Conservation (phyloP, 129 eudicot species). For the Saposhnikovia divaricata region DNA sequence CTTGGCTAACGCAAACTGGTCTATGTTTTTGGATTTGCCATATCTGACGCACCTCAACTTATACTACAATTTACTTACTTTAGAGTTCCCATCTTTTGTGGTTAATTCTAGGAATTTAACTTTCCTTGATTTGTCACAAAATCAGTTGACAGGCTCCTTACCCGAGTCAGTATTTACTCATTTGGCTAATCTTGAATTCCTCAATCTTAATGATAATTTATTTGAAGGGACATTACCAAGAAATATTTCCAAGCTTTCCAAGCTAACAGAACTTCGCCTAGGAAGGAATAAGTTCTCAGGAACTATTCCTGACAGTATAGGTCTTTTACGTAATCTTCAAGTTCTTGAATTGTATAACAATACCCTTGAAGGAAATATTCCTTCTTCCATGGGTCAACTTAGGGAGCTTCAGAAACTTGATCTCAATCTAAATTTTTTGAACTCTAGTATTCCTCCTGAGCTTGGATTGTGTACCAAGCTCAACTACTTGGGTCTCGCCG, state of each 20-base stretch:
- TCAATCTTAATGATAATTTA: conserved; percentile 36
- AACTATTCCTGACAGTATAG: conserved; percentile 30
- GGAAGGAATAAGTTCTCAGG: conserved; percentile 43
- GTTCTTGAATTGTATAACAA: conserved; percentile 34
- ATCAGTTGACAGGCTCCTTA: conserved; percentile 20
- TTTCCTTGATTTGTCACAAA: conserved; percentile 56
- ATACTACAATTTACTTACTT: conserved; percentile 29
- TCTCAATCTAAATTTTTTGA: conserved; percentile 34
- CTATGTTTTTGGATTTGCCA: conserved; percentile 46
- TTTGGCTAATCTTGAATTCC: conserved; percentile 47
- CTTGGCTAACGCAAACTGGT: conserved; percentile 55
- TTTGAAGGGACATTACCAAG: conserved; percentile 50
- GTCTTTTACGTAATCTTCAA: conserved; percentile 34
- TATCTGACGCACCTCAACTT: conserved; percentile 43
- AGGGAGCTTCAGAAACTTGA: conserved; percentile 39
- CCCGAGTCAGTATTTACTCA: conserved; percentile 50
- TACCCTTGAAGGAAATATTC: conserved; percentile 41
- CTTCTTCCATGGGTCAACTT: conserved; percentile 28
- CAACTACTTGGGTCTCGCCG: conserved; percentile 38
- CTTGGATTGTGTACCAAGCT: conserved; percentile 52
- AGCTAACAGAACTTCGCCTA: conserved; percentile 33
- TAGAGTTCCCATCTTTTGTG: conserved; percentile 58
- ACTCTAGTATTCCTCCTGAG: conserved; percentile 55
- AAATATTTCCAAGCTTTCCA: conserved; percentile 32
- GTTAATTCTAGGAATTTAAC: conserved; percentile 35